Percentiles rank a stretch among this genome's conserved stretches.
These are phyloP conservation scores for Lagenidium sp. DNA, from an alignment of 352 stramenopile species.

Conservation along the genomic window DNA sequence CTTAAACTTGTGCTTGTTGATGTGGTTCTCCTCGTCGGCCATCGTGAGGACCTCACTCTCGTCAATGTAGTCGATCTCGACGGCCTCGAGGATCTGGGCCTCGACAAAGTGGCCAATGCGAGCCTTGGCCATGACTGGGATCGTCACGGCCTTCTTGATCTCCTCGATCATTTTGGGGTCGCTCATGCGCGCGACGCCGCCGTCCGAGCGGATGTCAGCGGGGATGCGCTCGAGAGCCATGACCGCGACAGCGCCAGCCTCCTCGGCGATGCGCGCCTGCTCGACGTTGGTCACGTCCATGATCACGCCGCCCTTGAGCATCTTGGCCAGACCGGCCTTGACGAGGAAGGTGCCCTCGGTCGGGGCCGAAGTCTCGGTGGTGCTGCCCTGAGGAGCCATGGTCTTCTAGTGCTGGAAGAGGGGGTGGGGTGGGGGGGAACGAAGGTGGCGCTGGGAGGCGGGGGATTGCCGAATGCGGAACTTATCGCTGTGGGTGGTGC, in stretches of 20 bases:
- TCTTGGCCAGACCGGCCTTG: conserved; percentile 95
- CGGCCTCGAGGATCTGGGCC: conserved; percentile 96
- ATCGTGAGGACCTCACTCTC: conserved; percentile 98
- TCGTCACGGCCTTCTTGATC: conserved; percentile 98
- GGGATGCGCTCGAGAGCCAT: conserved; percentile 99
- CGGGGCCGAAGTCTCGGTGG: conserved; percentile 14
- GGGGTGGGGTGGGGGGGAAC: neutral
- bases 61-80: conserved; percentile 99
- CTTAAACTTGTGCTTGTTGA: conserved; percentile 96
- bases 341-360: conserved; percentile 85
- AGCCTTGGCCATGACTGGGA: conserved; percentile 98
- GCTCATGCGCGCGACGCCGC: conserved; percentile 95
- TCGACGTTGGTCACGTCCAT: conserved; percentile 93
- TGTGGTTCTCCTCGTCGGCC: conserved; percentile 97
- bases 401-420: too few relatives aligned
- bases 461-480: too few relatives aligned
- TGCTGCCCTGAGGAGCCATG: conserved; percentile 19
- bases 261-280: conserved; percentile 95
- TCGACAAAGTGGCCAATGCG: conserved; percentile 99
- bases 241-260: conserved; percentile 94
- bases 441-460: neutral
- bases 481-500: too few relatives aligned
- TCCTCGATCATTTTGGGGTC: conserved; percentile 96
- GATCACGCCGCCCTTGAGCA: conserved; percentile 99
- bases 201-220: conserved; percentile 95